Evolutionary conservation across 2,329 filamentous ascomycete genomes (phyloP), one percentile per base, ranked within the genome.

Genomic region (Alternaria gaisen): DNA sequence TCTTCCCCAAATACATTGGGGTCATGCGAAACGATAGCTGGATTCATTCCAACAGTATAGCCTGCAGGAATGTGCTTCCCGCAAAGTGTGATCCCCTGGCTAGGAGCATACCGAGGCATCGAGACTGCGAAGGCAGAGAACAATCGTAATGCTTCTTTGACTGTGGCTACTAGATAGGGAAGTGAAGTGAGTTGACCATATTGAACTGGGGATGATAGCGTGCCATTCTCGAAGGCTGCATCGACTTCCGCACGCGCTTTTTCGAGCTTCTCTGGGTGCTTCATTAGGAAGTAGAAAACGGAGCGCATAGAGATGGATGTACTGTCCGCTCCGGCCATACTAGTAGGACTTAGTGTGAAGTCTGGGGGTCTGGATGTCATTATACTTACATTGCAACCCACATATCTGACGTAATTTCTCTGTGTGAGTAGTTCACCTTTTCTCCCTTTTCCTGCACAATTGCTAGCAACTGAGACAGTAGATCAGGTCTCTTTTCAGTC

Each of bases 101-200:
- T 77, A 0, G 91, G 91, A 0, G 91, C 89, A 47, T 93, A 82
- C 55, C 92, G 85, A 76, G 93, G 91, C 43, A 93, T 81, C 0
- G 88, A 87, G 9, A 93, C 80, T 0, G 90, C 91, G 0, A 89
- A 85, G 0, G 91, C 89, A 0, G 91, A 91, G 74, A 93, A 90
- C 68, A 92, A 75, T 8, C 91, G 86, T 79, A 93, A 91, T 5
- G 88, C 86, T 77, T 95, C 92, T 72, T 93, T 91, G 69, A 94
- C 85, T 55, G 88, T 88, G 3, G 91, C 91, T 70, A 92, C 89
- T 2, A 94, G 85, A 74, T 94, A 94, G 0, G 87, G 86, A 5
- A 94, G 83, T 53, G 85, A 85, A 75, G 91, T 88, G 48, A 83
- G 84, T 74, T 93, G 65, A 8, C 34, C 41, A 26, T 70, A 64